These are phyloP conservation scores for Leucocoprinus sp. DNA, from an alignment of 768 basidiomycete genomes.

Conservation along the genomic window DNA sequence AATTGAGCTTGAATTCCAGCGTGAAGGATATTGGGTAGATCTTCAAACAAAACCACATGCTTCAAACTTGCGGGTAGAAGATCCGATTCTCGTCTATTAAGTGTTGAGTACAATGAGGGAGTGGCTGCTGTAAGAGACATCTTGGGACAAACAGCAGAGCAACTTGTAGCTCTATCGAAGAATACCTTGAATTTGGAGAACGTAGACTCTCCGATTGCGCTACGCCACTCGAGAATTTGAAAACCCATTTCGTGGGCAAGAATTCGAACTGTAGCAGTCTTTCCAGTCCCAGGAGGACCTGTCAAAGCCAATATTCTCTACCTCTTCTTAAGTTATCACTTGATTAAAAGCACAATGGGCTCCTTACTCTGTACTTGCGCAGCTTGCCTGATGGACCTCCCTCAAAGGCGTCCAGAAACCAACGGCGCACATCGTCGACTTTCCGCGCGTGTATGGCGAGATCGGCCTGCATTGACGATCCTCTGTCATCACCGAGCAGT, in stretches of 20 bases:
- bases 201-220: slow-evolving; percentile 48
- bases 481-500: background rate
- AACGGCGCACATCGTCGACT: slow-evolving; percentile 67
- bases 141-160: slow-evolving; percentile 41
- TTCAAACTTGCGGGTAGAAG: slow-evolving; percentile 15
- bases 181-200: slow-evolving; percentile 72
- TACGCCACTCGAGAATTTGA: slow-evolving; percentile 83
- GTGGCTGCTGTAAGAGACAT: background rate
- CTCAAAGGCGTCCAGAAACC: slow-evolving; percentile 67
- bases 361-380: slow-evolving; percentile 65
- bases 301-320: slow-evolving; percentile 81
- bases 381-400: slow-evolving; percentile 57
- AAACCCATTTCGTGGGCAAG: slow-evolving; percentile 67
- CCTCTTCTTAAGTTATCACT: no score
- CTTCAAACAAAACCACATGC: slow-evolving; percentile 75
- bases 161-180: slow-evolving; percentile 58
- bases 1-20: slow-evolving; percentile 59
- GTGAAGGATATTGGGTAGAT: slow-evolving; percentile 87
- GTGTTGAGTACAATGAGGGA: slow-evolving; percentile 12
- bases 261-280: slow-evolving; percentile 78
- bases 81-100: slow-evolving; percentile 15
- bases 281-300: slow-evolving; percentile 85
- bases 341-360: background rate
- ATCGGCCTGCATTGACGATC: slow-evolving; percentile 39
- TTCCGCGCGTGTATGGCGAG: slow-evolving; percentile 76